Base-by-base conservation (phyloP, 2,329 filamentous ascomycete genomes). In the Nemania sp. region DNA sequence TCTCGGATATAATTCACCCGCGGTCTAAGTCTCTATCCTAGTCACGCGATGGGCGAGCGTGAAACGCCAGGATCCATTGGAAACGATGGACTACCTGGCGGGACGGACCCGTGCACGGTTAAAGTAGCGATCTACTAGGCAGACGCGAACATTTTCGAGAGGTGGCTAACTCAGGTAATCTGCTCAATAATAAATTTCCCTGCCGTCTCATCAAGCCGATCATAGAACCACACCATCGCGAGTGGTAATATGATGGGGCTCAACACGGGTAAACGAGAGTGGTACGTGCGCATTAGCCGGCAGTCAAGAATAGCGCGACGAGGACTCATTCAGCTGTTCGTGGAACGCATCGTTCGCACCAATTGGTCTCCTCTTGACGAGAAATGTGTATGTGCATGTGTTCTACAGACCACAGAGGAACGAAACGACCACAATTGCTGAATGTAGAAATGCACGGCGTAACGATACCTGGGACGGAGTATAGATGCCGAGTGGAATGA, bases 341-440 rank as follows among this genome's bases (percentile, higher is more conserved):
- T 62, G 63, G 39, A 56, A 63, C 60, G 37, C 29, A 43, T 42
- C 63, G 12, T 29, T 52, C 29, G 48, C 25, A 13, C 18, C 53
- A 34, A 59, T 59, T 65, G 62, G 62, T 35, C 6, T 54, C 29
- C 48, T 43, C 45, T 51, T 51, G 48, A 59, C 59, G 54, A 62
- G 54, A 53, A 59, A 53, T 7, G 25, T 3, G 7, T 29, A 7
- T 29, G 25, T 7, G 25, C 4, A 29, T 29, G 25, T 29, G 25
- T 7, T 29, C 25, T 4, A 29, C 25, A 29, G 7, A 29, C 25
- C 3, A 4, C 25, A 29, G 3, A 29, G 29, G 29, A 42, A 61
- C 59, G 39, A 51, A 32, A 54, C 50, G 43, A 47, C 57, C 57
- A 60, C 54, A 47, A 42, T 32, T 46, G 46, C 32, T 51, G 20